phyloP scores from a whole-genome alignment of 169 alveolate genomes.

The Theileria sp. region DNA sequence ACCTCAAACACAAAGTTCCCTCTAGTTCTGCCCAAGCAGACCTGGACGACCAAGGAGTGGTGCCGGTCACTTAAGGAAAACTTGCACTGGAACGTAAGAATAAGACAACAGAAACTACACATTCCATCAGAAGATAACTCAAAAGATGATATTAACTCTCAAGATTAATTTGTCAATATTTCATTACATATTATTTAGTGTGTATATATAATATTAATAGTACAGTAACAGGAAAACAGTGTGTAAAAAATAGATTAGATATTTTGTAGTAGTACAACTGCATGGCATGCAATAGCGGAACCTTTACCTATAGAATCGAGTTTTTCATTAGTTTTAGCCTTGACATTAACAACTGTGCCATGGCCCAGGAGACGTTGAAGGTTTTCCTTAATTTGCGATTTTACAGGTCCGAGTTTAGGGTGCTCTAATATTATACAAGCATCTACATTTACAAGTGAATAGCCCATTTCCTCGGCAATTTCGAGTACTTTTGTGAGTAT shows the following conservation, averaged over 20 bases:
- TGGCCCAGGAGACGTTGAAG: constrained; percentile 30
- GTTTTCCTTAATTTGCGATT: constrained; percentile 4
- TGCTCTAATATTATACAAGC: constrained; percentile 40
- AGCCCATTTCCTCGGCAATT: constrained; percentile 29
- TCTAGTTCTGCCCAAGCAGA: constrained; percentile 58
- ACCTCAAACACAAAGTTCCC: constrained; percentile 47
- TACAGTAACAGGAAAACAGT: background rate
- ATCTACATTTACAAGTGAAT: constrained; percentile 46
- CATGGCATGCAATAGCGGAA: constrained; percentile 62
- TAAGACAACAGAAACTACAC: constrained; percentile 58
- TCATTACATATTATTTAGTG: background rate
- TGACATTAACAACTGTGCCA: constrained; percentile 39
- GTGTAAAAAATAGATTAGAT: background rate
- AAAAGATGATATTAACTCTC: background rate
- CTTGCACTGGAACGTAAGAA: constrained; percentile 66
- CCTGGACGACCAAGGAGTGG: constrained; percentile 63
- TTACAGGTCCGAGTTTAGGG: constrained; percentile 32
- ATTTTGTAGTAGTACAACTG: constrained; percentile 38
- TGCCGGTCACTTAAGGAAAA: constrained; percentile 55
- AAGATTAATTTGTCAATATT: background rate
- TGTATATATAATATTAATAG: background rate
- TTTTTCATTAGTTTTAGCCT: constrained; percentile 69
- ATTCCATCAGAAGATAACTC: constrained; percentile 30
- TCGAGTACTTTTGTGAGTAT: constrained; percentile 26
- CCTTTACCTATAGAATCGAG: constrained; percentile 62